Percentiles rank a stretch among this genome's conserved stretches.
phyloP scores from a whole-genome alignment of 768 basidiomycete species.

The Pulveroboletus sp. region DNA sequence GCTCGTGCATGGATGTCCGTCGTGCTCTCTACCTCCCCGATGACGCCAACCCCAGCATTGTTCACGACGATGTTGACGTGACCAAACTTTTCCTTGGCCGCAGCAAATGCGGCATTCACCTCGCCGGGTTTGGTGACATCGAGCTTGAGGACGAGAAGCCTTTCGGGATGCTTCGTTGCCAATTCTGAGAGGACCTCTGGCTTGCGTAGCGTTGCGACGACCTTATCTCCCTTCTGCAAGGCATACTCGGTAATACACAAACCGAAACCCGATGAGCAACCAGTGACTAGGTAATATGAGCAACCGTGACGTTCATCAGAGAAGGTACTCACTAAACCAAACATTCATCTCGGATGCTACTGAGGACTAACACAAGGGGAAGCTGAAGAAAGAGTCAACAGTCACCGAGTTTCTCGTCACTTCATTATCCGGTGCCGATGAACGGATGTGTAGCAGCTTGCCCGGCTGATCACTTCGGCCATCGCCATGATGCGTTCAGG shows the following conservation, averaged over 20 bases:
- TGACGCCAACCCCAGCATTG: conserved; percentile 32
- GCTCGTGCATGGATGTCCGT: conserved; percentile 29
- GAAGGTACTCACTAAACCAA: conserved; percentile 8
- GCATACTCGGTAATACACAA: conserved; percentile 32
- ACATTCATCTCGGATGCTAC: too few relatives aligned
- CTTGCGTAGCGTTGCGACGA: conserved; percentile 42
- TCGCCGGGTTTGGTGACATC: conserved; percentile 31
- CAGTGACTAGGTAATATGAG: background rate
- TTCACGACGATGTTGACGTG: conserved; percentile 37
- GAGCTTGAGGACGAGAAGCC: conserved; percentile 24
- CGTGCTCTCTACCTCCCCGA: conserved; percentile 36
- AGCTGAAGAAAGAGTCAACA: too few relatives aligned
- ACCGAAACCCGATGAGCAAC: conserved; percentile 16
- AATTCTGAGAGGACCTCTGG: conserved; percentile 34
- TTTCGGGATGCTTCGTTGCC: conserved; percentile 14
- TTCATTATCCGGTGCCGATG: too few relatives aligned
- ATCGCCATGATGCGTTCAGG: too few relatives aligned
- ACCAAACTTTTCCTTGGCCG: conserved; percentile 30
- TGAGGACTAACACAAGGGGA: too few relatives aligned
- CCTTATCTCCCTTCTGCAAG: conserved; percentile 34
- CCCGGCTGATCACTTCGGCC: too few relatives aligned
- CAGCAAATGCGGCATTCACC: conserved; percentile 27
- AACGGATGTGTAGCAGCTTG: too few relatives aligned
- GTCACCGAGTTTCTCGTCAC: too few relatives aligned
- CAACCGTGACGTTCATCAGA: background rate